Evolutionary conservation across 306 rosid species (phyloP), one percentile per base, ranked within the genome.

Genomic region (Acacia confusa): DNA sequence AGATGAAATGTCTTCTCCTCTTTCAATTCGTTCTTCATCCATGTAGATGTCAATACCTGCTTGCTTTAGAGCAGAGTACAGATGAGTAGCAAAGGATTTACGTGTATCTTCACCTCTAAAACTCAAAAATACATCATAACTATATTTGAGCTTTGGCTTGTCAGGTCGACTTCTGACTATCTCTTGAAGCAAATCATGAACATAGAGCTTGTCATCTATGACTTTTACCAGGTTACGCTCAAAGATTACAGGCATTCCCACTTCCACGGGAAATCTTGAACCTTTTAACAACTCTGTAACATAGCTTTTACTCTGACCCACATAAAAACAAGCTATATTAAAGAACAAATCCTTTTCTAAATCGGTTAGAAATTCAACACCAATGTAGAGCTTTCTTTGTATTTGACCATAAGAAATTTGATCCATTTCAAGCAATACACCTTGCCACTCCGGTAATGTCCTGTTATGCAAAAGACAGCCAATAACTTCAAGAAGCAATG

Each of bases 151-250:
- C 45, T 38, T 38, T 38, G 48, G 47, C 73, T n/a, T 40, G 25
- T 20, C 7, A 8, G 30, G 30, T n/a, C 22, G 2, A 24, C 7
- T 20, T 68, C 73, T n/a, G 0, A 24, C 73, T 41, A 68, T 68
- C 50, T 68, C 73, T 40, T 68, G 73, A 16, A 68, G 7, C 47
- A 20, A 38, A 20, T n/a, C 73, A n/a, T 68, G 73, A 43, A 68
- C 45, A 38, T 68, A 15, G n/a, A 68, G 48, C 19, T 68, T 68
- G 73, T 40, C 45, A 38, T 68, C 12, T 9, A 38, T 41, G 14
- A 68, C 73, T 16, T 68, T 68, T n/a, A 68, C 30, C 10, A 68
- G 73, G 50, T 27, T 69, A 22, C 74, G 32, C 74, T 20, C 25
- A 41, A 69, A n/a, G 34, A 69, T 7, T 11, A 69, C 10, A 11